A percentile compares a stretch with the other conserved stretches of the same genome.
Conservation (phyloP, 768 basidiomycete genomes). For the Multifurca ochricompacta region DNA sequence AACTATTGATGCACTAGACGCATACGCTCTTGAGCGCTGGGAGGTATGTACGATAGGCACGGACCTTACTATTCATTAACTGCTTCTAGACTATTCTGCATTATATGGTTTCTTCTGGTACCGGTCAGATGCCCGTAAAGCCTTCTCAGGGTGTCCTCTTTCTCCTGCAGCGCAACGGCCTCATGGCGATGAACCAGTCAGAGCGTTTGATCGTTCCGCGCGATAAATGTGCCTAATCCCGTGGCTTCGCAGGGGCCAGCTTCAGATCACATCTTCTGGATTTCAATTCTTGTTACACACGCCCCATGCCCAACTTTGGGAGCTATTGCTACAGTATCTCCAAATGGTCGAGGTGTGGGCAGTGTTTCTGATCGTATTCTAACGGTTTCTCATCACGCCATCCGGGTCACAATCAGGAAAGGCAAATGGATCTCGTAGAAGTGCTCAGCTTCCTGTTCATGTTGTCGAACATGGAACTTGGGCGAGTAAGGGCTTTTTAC, state of each 20-base stretch:
- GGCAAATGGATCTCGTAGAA: conserved; percentile 88
- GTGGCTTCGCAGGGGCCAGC: conserved; percentile 40
- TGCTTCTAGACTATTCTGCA: conserved; percentile 78
- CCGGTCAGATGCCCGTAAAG: conserved; percentile 62
- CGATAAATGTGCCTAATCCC: neutral
- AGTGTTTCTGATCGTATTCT: neutral
- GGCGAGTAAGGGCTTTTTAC: conserved; percentile 48
- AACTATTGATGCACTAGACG: conserved; percentile 58
- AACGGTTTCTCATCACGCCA: neutral
- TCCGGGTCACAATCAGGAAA: conserved; percentile 43
- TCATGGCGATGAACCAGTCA: conserved; percentile 74
- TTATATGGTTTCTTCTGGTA: conserved; percentile 94
- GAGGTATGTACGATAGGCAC: conserved; percentile 46
- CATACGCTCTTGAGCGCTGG: conserved; percentile 82
- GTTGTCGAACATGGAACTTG: conserved; percentile 94
- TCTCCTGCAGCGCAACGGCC: conserved; percentile 72
- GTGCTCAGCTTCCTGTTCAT: conserved; percentile 93
- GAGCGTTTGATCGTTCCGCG: conserved; percentile 21
- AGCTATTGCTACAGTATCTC: conserved; percentile 84
- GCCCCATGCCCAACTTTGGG: conserved; percentile 94
- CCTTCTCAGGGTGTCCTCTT: conserved; percentile 81
- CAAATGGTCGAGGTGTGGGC: conserved; percentile 67
- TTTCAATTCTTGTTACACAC: conserved; percentile 96
- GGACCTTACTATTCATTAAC: neutral
- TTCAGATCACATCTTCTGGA: conserved; percentile 86